Evolutionary conservation across 495 filamentous ascomycete species (phyloP).

Genomic region (Penicillium salamii): DNA sequence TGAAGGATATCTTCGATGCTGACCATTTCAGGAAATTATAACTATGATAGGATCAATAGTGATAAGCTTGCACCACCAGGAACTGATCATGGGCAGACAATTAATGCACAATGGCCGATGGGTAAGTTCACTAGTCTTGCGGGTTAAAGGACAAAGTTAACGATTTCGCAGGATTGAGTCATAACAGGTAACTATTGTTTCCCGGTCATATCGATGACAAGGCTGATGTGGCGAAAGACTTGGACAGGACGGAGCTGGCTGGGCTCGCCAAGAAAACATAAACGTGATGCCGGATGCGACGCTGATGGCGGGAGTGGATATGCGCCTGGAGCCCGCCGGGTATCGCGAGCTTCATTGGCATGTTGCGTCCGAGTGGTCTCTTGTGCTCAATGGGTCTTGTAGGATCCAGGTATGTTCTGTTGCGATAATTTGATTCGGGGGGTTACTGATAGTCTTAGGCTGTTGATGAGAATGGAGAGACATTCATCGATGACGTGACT

Average conservation of each 20-base stretch:
- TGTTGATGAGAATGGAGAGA: slow-evolving; percentile 60
- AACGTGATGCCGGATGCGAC: slow-evolving; percentile 61
- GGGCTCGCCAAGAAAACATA: slow-evolving; percentile 66
- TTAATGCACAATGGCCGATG: slow-evolving; percentile 71
- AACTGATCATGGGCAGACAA: slow-evolving; percentile 60
- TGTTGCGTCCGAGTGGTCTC: slow-evolving; percentile 63
- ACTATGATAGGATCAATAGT: slow-evolving; percentile 62
- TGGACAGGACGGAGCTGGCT: slow-evolving; percentile 58
- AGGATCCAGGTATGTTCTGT: slow-evolving; percentile 40
- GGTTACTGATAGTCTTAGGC: slow-evolving; percentile 37
- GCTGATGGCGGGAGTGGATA: slow-evolving; percentile 74
- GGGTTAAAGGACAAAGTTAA: neutral
- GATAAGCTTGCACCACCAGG: slow-evolving; percentile 65
- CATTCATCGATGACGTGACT: slow-evolving; percentile 63
- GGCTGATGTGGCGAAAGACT: slow-evolving; percentile 28
- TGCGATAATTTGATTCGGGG: neutral
- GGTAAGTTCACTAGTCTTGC: slow-evolving; percentile 30
- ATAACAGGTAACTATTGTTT: slow-evolving; percentile 42
- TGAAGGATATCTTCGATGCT: neutral
- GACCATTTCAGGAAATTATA: slow-evolving; percentile 44
- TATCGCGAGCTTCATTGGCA: slow-evolving; percentile 78
- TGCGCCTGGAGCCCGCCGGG: slow-evolving; percentile 64
- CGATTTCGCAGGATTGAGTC: slow-evolving; percentile 45
- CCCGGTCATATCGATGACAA: neutral
- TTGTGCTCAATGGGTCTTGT: slow-evolving; percentile 63